phyloP scores from a whole-genome alignment of 305 asterid genomes.

The Solanum hybrid region DNA sequence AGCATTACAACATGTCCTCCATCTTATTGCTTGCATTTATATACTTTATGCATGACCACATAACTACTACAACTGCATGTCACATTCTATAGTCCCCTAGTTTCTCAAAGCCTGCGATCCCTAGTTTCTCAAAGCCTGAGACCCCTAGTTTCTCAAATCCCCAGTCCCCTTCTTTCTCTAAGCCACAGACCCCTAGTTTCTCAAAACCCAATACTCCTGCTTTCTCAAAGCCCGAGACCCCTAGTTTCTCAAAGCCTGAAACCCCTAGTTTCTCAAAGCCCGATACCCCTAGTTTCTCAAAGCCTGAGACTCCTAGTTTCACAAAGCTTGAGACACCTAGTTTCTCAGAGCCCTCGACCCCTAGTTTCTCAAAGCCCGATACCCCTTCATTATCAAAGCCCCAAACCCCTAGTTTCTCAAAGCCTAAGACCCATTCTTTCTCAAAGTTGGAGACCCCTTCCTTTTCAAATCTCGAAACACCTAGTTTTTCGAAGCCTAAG shows the following conservation, averaged over 20 bases:
- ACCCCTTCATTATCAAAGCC: neutral
- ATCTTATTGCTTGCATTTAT: neutral
- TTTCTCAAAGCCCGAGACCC: neutral
- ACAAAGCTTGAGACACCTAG: accelerated
- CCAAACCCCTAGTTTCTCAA: accelerated
- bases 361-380: too few relatives aligned
- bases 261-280: neutral
- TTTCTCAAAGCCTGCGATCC: neutral
- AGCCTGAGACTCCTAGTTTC: accelerated
- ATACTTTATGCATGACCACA: neutral
- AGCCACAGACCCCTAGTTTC: neutral
- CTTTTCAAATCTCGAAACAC: too few relatives aligned
- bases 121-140: neutral
- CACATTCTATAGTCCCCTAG: neutral
- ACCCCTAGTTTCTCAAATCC: neutral
- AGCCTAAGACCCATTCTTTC: too few relatives aligned
- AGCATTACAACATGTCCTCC: neutral
- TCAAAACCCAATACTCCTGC: neutral
- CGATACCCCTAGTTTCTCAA: neutral
- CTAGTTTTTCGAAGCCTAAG: too few relatives aligned
- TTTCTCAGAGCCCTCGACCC: neutral
- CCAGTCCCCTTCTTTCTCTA: neutral
- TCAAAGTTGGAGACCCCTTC: neutral
- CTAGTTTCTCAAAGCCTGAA: neutral
- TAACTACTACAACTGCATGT: neutral